A percentile compares a stretch with the other conserved stretches of the same genome.
Conservation (phyloP, 345 rosid species). For the Gynandropsis gynandra region DNA sequence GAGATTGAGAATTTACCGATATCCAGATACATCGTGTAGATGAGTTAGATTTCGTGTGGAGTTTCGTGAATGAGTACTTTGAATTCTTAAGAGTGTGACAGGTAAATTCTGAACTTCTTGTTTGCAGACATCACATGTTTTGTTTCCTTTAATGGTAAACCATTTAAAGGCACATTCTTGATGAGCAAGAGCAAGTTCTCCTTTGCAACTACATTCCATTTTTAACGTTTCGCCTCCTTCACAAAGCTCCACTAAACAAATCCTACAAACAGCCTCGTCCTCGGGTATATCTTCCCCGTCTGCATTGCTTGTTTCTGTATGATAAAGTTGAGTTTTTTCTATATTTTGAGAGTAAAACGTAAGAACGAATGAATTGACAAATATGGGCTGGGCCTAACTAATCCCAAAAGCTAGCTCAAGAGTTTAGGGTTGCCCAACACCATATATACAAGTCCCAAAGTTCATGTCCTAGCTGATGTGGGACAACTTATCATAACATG, state of each 20-base stretch:
- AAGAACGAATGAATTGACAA: too few relatives aligned
- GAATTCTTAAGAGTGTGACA: conserved; percentile 70
- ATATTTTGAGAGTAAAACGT: background rate
- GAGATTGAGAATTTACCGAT: conserved; percentile 32
- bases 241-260: conserved; percentile 75
- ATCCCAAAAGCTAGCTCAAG: too few relatives aligned
- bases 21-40: conserved; percentile 32
- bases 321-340: conserved; percentile 7
- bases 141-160: conserved; percentile 92
- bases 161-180: conserved; percentile 90
- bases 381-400: too few relatives aligned
- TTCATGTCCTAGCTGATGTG: too few relatives aligned
- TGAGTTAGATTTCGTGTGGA: conserved; percentile 27
- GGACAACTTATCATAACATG: background rate
- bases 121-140: conserved; percentile 84
- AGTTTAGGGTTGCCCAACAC: too few relatives aligned
- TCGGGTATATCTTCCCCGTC: conserved; percentile 87
- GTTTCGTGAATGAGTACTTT: conserved; percentile 38
- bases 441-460: too few relatives aligned
- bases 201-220: conserved; percentile 99
- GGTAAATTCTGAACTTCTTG: conserved; percentile 85
- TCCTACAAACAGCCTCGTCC: conserved; percentile 94
- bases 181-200: conserved; percentile 92
- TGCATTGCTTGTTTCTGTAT: conserved; percentile 43
- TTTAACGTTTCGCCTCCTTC: conserved; percentile 95